phyloP scores from a whole-genome alignment of 805 yeast genomes.

The Starmerella scarabaei region DNA sequence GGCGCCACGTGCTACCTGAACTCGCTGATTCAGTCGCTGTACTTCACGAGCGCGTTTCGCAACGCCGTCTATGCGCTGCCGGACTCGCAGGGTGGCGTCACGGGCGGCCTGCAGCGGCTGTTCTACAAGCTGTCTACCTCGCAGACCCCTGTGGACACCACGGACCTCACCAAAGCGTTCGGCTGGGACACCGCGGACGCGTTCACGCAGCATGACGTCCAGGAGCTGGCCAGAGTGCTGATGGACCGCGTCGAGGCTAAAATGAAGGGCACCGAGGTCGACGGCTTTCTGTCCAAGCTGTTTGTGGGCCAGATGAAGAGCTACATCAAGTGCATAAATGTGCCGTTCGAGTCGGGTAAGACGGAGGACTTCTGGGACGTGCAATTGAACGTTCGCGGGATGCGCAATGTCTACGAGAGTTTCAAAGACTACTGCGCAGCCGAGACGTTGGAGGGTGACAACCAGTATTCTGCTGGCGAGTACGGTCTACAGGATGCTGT shows the following conservation, averaged over 20 bases:
- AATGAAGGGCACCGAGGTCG: slow-evolving; percentile 80
- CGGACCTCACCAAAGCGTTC: slow-evolving; percentile 77
- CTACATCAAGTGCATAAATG: slow-evolving; percentile 81
- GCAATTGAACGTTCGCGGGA: slow-evolving; percentile 81
- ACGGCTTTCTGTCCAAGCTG: slow-evolving; percentile 58
- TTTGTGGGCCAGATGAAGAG: slow-evolving; percentile 97
- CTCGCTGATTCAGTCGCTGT: slow-evolving; percentile 81
- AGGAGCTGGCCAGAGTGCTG: slow-evolving; percentile 83
- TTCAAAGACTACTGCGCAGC: slow-evolving; percentile 78
- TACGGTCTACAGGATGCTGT: slow-evolving; percentile 89
- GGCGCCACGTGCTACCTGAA: slow-evolving; percentile 98
- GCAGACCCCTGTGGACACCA: slow-evolving; percentile 63
- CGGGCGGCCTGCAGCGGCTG: slow-evolving; percentile 74
- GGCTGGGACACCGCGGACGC: slow-evolving; percentile 97
- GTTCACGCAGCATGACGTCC: slow-evolving; percentile 96
- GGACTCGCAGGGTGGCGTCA: slow-evolving; percentile 48
- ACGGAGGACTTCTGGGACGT: slow-evolving; percentile 97
- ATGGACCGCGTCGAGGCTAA: slow-evolving; percentile 87
- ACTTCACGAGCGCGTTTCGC: slow-evolving; percentile 69
- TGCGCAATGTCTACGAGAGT: slow-evolving; percentile 56
- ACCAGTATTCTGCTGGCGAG: slow-evolving; percentile 85
- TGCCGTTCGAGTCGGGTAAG: slow-evolving; percentile 83
- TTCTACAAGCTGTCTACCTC: slow-evolving; percentile 72
- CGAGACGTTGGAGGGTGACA: slow-evolving; percentile 86
- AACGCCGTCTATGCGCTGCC: slow-evolving; percentile 84